A percentile compares a stretch with the other conserved stretches of the same genome.
Conservation (phyloP, 106 monocot species). For the Agapanthus africanus region DNA sequence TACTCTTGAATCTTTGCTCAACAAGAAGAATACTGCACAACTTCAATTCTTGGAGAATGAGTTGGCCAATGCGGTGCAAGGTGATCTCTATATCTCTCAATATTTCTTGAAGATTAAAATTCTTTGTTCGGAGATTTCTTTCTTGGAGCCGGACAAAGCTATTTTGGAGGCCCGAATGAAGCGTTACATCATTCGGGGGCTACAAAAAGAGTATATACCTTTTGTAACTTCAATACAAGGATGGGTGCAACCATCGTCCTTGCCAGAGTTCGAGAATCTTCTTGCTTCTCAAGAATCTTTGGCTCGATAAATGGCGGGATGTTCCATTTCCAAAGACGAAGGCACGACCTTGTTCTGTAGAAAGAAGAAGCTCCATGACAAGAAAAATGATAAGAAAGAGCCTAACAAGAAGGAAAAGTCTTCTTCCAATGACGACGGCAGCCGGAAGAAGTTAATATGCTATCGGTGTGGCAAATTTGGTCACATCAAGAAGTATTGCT, state of each 20-base stretch:
- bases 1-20: background rate
- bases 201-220: constrained; percentile 6
- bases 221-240: constrained; percentile 12
- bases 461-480: no score
- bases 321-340: background rate
- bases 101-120: constrained; percentile 11
- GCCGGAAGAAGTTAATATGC: no score
- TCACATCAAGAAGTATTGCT: no score
- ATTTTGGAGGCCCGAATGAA: background rate
- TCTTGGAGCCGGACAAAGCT: background rate
- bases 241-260: background rate
- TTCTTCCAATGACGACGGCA: no score
- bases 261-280: constrained; percentile 10
- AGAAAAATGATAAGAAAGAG: no score
- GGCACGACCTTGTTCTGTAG: no score
- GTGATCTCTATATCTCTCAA: constrained; percentile 13
- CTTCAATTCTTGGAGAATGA: constrained; percentile 10
- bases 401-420: no score
- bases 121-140: constrained; percentile 2
- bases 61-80: constrained; percentile 2
- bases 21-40: constrained; percentile 5
- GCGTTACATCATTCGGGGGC: background rate
- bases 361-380: no score
- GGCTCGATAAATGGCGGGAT: constrained; percentile 8
- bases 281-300: constrained; percentile 8